Conservation (phyloP, 106 monocot species). For the Hemerocallis citrina region DNA sequence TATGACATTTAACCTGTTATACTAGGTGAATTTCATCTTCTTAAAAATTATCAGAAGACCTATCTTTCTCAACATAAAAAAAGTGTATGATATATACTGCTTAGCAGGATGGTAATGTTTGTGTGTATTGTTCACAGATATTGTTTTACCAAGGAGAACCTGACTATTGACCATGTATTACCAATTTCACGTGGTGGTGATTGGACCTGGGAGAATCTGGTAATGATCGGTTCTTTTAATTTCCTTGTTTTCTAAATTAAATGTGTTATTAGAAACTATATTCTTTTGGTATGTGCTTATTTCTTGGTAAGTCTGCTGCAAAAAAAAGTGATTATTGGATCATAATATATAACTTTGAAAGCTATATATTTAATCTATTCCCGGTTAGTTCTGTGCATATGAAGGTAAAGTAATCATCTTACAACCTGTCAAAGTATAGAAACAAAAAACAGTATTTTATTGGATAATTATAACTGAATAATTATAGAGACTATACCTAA, state of each 20-base stretch:
- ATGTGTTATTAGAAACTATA: background rate
- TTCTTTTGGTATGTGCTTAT: background rate
- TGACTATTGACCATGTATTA: slow-evolving; percentile 82
- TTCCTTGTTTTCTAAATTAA: background rate
- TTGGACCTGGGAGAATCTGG: slow-evolving; percentile 97
- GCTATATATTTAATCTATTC: background rate
- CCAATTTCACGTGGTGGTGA: slow-evolving; percentile 82
- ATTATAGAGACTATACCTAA: too few relatives aligned
- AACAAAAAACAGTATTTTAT: too few relatives aligned
- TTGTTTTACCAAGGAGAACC: slow-evolving; percentile 64
- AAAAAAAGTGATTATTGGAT: too few relatives aligned
- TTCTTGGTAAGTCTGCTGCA: background rate
- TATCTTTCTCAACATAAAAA: background rate
- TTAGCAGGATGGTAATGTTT: background rate
- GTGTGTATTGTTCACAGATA: slow-evolving; percentile 41
- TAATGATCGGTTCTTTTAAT: slow-evolving; percentile 4
- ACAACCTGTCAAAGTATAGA: too few relatives aligned
- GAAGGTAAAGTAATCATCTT: too few relatives aligned
- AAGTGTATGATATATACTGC: background rate
- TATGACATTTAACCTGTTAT: too few relatives aligned
- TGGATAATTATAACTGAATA: too few relatives aligned
- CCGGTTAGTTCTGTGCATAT: too few relatives aligned
- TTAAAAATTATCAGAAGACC: background rate
- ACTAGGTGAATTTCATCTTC: too few relatives aligned
- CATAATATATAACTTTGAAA: background rate